Conservation (phyloP, 495 filamentous ascomycete species). For the Trichoderma asperelloides region DNA sequence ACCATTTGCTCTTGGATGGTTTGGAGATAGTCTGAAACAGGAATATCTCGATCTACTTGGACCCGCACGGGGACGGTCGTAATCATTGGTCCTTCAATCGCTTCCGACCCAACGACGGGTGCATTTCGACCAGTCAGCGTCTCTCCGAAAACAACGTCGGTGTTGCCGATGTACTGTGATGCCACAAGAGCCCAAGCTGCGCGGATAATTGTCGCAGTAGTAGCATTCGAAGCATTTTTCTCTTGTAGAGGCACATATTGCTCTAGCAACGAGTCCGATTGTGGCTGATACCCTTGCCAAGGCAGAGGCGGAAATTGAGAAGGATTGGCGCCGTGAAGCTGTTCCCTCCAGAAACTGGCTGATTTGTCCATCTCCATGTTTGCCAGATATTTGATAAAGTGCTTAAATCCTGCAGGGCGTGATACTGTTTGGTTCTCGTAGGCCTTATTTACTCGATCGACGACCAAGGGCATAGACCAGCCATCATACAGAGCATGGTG, state of each 20-base stretch:
- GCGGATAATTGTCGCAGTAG: slow-evolving; percentile 50
- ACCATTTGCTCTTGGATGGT: slow-evolving; percentile 45
- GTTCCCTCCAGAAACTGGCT: slow-evolving; percentile 31
- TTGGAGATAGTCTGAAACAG: slow-evolving; percentile 32
- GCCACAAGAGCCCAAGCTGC: slow-evolving; percentile 54
- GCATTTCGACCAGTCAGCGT: slow-evolving; percentile 49
- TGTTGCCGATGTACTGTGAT: slow-evolving; percentile 41
- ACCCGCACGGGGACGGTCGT: slow-evolving; percentile 57
- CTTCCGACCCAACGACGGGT: slow-evolving; percentile 39
- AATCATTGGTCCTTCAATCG: slow-evolving; percentile 52
- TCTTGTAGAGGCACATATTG: slow-evolving; percentile 37
- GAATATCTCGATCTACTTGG: slow-evolving; percentile 21
- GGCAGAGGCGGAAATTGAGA: slow-evolving; percentile 52
- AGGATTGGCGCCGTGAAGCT: slow-evolving; percentile 41
- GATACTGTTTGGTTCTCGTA: slow-evolving; percentile 27
- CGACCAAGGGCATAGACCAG: slow-evolving; percentile 50
- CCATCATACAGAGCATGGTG: slow-evolving; percentile 65
- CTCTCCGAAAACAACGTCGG: slow-evolving; percentile 47
- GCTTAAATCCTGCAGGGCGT: slow-evolving; percentile 37
- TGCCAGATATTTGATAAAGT: slow-evolving; percentile 35
- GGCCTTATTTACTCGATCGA: slow-evolving; percentile 41
- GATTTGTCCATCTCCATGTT: slow-evolving; percentile 26
- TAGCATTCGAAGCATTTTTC: slow-evolving; percentile 32
- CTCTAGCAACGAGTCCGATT: slow-evolving; percentile 43
- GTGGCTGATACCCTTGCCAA: slow-evolving; percentile 43